Evolutionary conservation across 768 basidiomycete species (phyloP), one percentile per base, ranked within the genome.

Genomic region (Rhizopogon roseolus): DNA sequence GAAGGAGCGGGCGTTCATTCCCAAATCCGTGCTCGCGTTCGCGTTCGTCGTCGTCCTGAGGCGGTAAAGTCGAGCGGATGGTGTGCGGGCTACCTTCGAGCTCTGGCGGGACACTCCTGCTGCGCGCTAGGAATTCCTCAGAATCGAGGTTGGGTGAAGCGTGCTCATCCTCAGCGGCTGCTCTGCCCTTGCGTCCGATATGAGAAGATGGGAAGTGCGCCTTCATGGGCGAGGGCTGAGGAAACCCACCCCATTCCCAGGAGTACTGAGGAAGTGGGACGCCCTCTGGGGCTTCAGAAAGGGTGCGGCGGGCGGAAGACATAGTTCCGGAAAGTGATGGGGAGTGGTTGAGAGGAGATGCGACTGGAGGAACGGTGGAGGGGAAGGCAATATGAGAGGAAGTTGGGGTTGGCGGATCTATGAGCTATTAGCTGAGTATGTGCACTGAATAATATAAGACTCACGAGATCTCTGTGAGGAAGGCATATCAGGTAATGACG

Each of bases 221-320:
- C 50, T 78, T 79, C 60, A 83, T 69, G 1, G 88, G 87, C 4
- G 90, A 89, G 22, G 83, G 86, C 57, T 85, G 87, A 28, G 92
- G 94, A 62, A 95, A 90, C 17, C 80, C 84, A 27, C 92, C 93
- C 93, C 93, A 95, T 60, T 95, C 94, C 93, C 93, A 95, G 6
- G 89, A 88, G 62, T 93, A 93, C 63, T 90, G 87, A 19, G 55
- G 29, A 4, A 65, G 61, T 3, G 71, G 72, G 41, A 71, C 56
- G 19, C 82, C 81, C 6, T 78, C 79, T 8, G 81, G 82, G 4
- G 86, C 82, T 60, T 82, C 85, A 11, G 85, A 86, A 13, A 79
- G 78, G 2, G 79, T 79, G 28, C 81, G 82, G 43, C 80, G 72
- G 54, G 69, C 68, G 44, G 75, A 65, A 49, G 76, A 67, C 34